Evolutionary conservation across 495 filamentous ascomycete species (phyloP), one percentile per base, ranked within the genome.

Genomic region (Penicillium longicatenatum): DNA sequence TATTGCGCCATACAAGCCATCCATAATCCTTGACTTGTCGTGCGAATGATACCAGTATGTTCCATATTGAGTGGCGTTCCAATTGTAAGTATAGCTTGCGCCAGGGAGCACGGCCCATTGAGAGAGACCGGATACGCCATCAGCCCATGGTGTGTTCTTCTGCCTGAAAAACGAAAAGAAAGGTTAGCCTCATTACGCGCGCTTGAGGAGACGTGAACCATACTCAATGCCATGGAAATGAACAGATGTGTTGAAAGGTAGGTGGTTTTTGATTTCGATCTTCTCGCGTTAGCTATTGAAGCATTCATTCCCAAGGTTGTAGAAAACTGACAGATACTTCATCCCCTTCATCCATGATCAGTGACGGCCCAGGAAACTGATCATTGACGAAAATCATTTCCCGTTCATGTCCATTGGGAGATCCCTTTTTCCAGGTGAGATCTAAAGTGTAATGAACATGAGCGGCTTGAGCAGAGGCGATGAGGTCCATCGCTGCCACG

Each of bases 11-110:
- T 75, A 80, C 10, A 81, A 70, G 17, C 83, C 83, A 60, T 86
- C 82, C 57, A 77, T 71, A 19, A 84, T 66, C 50, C 77, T 72
- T 8, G 71, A 73, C 30, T 64, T 63, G 19, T 66, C 63, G 55
- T 86, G 84, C n/a, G 76, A 69, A 63, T 85, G 83, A 56, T 85
- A 84, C 52, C 64, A 71, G 64, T 80, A 82, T 16, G 72, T 78
- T 19, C 83, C 82, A 58, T 77, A 77, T 19, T 77, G 72, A 6
- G 64, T 71, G 6, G 81, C 83, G 2, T 65, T 72, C 68, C 73
- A 86, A 31, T 68, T 64, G 57, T 84, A 82, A 16, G 58, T 63
- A 37, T 75, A 85, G 10, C 54, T 72, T 10, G 64, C 60, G 7
- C 75, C 77, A 3, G 79, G 72, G 42, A 62, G 56, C 37, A 86